Evolutionary conservation across 1,284 basidiomycete species (phyloP), one percentile per base, ranked within the genome.

Genomic region (Cutaneotrichosporon sp.): DNA sequence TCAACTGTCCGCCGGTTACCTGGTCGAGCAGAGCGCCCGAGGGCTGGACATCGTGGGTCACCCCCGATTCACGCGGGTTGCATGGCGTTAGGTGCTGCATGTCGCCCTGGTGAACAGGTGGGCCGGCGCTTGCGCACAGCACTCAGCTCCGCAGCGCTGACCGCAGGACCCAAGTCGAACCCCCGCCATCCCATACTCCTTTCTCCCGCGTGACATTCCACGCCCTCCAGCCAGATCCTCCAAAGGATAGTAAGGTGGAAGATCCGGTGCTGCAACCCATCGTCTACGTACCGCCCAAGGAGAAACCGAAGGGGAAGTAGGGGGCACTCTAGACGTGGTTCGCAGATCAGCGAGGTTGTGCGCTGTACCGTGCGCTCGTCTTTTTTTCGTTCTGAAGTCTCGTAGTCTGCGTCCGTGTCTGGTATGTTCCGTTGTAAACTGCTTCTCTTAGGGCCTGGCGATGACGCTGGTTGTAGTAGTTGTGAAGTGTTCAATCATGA

Each of bases 1-100:
- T 58, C 9, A 18, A 31, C 16, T 18, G n/a, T 30, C 46, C 42
- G 9, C 18, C 63, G 18, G 58, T 40, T 21, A n/a, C 56, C 18
- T 60, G 58, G 63, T 9, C 32, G 9, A 40, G 53, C 46, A 60
- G 51, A 26, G 58, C 53, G 8, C 63, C 63, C 11, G 58, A 56
- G 21, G 63, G 63, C 5, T 64, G 63, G 63, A 64, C 34, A n/a
- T 31, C 53, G 63, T 64, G 58, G 55, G 58, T 63, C 53, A 8
- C 34, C 34, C 21, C 22, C 34, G n/a, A 36, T 7, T 16, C 26
- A 11, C 50, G 26, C 16, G 7, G 50, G 31, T 30, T 52, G 50
- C 50, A 22, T 22, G 11, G 34, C 7, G 11, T 36, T 36, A 14
- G 51, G 26, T 53, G 51, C 31, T 53, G 51, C 31, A 34, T 34